Conservation (phyloP, 768 basidiomycete species). For the Mycena galericulata region DNA sequence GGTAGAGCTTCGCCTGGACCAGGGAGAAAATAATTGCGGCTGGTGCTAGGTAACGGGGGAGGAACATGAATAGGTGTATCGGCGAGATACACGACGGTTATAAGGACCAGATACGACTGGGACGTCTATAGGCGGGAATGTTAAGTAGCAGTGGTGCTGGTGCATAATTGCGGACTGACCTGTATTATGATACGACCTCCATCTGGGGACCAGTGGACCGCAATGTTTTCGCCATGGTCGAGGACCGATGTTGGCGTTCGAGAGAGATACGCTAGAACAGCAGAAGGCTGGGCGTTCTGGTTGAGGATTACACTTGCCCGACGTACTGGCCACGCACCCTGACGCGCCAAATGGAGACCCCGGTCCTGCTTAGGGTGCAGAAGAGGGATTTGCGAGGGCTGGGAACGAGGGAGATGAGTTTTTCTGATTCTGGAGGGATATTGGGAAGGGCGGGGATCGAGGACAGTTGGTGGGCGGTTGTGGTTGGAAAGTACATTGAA, state of each 20-base stretch:
- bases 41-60: constrained; percentile 64
- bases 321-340: constrained; percentile 63
- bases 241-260: constrained; percentile 81
- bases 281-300: constrained; percentile 66
- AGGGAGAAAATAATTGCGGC: constrained; percentile 73
- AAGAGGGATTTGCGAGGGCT: constrained; percentile 85
- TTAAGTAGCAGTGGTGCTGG: background rate
- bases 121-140: constrained; percentile 68
- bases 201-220: constrained; percentile 87
- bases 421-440: constrained; percentile 61
- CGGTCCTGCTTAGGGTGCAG: constrained; percentile 76
- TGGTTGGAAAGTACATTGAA: constrained; percentile 88
- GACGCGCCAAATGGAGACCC: constrained; percentile 85
- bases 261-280: constrained; percentile 77
- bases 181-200: constrained; percentile 83
- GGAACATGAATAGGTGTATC: constrained; percentile 67
- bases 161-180: constrained; percentile 51
- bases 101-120: constrained; percentile 81
- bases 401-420: constrained; percentile 64
- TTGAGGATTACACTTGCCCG: constrained; percentile 4
- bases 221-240: constrained; percentile 86
- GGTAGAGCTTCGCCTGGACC: constrained; percentile 86
- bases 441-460: constrained; percentile 78
- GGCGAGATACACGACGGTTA: constrained; percentile 71
- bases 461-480: constrained; percentile 79